Base-by-base conservation (phyloP, 2,329 filamentous ascomycete genomes). In the Aspergillus chevalieri region DNA sequence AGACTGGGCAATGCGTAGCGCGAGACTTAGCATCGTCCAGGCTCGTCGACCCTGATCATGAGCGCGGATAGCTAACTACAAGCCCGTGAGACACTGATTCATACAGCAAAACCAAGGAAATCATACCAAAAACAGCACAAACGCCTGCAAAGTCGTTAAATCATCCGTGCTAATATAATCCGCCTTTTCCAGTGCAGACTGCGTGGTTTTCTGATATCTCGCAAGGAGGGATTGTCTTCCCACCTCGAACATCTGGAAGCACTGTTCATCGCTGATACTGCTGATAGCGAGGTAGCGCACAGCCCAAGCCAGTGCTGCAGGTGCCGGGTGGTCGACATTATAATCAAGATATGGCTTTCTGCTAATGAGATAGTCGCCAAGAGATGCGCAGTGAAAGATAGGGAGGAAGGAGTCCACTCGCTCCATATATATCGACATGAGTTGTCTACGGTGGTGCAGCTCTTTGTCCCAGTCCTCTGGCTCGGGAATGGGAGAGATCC, bases 1-100 rank as follows among this genome's bases (percentile, higher is more conserved):
- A 9, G 63, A 61, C 52, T 68, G 65, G 3, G 53, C 64, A 38
- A 65, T 59, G 33, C 63, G 62, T 1, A 68, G 51, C 4, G 63
- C 64, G 54, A 67, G 58, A 42, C 58, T 56, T 14, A 65, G 44
- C 63, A 67, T 64, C 4, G 65, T 67, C 65, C 65, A 67, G 4
- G 63, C 59, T 10, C 63, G 57, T 30, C 64, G 60, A 34, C 57
- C 65, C 52, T 65, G 61, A 47, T 65, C 64, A 49, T 64, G 63
- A 6, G 55, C 59, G n/a, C 64, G 60, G 14, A 59, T 54, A 10
- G 58, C 56, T 19, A 62, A 50, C 26, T 30, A 30, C 26, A 30
- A 30, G 26, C 10, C 4, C 10, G 26, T 30, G 26, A 30, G 26
- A 30, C 2, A 30, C 10, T 12, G 9, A 30, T 30, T 4, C 26